phyloP scores from a whole-genome alignment of 805 yeast genomes.

The Kuraishia molischiana region DNA sequence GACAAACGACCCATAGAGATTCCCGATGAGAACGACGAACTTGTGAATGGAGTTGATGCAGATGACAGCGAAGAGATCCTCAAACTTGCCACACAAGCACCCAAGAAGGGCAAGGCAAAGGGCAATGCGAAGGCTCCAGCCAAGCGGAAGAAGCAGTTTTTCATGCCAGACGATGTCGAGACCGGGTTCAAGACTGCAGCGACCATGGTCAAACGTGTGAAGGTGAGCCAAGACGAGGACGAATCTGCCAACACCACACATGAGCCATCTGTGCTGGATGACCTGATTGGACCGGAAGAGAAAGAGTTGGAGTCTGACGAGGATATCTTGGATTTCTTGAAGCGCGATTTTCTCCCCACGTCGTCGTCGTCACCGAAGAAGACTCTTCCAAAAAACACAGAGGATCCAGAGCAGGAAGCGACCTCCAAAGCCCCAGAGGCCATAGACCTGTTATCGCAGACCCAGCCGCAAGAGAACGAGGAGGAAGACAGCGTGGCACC shows the following conservation, averaged over 20 bases:
- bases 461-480: no score
- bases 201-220: constrained; percentile 27
- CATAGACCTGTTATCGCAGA: no score
- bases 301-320: constrained; percentile 5
- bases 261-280: background rate
- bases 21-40: constrained; percentile 59
- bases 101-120: constrained; percentile 16
- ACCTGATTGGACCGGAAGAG: background rate
- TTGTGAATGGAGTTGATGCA: constrained; percentile 41
- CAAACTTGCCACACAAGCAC: constrained; percentile 51
- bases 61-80: constrained; percentile 50
- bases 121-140: constrained; percentile 6
- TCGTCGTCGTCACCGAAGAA: no score
- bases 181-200: constrained; percentile 54
- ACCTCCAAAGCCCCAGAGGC: no score
- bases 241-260: background rate
- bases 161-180: constrained; percentile 66
- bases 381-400: no score
- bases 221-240: background rate
- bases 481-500: no score
- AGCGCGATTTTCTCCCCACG: no score
- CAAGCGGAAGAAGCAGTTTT: constrained; percentile 32
- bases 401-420: no score
- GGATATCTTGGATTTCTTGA: constrained; percentile 6
- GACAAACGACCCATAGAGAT: constrained; percentile 47